These are phyloP conservation scores for Sporothrix luriei DNA, from an alignment of 2,329 filamentous ascomycete species.

Conservation along the genomic window DNA sequence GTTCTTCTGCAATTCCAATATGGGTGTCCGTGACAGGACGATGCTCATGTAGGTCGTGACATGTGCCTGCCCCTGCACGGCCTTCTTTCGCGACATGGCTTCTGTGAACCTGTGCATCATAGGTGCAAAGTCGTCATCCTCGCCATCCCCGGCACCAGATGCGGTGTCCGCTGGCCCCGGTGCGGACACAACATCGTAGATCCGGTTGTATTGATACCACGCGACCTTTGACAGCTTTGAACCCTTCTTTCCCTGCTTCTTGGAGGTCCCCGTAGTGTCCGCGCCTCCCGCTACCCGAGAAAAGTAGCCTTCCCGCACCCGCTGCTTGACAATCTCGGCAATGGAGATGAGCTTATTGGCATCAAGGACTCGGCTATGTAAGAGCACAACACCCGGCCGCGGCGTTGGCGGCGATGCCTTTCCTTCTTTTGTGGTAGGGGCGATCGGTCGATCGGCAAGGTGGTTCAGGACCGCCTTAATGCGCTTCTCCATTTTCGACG, in stretches of 20 bases:
- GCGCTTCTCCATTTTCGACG: slow-evolving; percentile 61
- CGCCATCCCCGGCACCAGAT: slow-evolving; percentile 39
- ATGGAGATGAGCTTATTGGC: slow-evolving; percentile 69
- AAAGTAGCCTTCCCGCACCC: slow-evolving; percentile 49
- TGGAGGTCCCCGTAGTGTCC: not conserved
- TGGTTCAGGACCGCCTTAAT: slow-evolving; percentile 52
- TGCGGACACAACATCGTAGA: slow-evolving; percentile 52
- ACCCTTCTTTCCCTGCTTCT: slow-evolving; percentile 10
- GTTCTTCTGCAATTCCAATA: slow-evolving; percentile 58
- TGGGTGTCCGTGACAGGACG: slow-evolving; percentile 57
- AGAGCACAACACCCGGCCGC: slow-evolving; percentile 46
- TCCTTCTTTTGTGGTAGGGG: not conserved
- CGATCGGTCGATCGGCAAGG: slow-evolving; percentile 42
- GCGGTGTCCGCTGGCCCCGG: slow-evolving; percentile 38
- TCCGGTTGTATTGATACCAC: slow-evolving; percentile 62
- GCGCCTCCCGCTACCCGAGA: not conserved
- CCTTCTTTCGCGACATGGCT: slow-evolving; percentile 45
- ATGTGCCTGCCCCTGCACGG: not conserved
- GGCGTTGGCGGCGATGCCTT: not conserved
- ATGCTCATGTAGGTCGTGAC: slow-evolving; percentile 60
- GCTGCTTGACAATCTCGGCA: slow-evolving; percentile 64
- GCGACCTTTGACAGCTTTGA: not conserved
- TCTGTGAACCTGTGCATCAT: slow-evolving; percentile 61
- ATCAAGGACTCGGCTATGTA: slow-evolving; percentile 55
- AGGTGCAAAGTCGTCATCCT: slow-evolving; percentile 54